These are phyloP conservation scores for Chrysophaeum taylorii DNA, from an alignment of 352 stramenopile species.

Conservation along the genomic window DNA sequence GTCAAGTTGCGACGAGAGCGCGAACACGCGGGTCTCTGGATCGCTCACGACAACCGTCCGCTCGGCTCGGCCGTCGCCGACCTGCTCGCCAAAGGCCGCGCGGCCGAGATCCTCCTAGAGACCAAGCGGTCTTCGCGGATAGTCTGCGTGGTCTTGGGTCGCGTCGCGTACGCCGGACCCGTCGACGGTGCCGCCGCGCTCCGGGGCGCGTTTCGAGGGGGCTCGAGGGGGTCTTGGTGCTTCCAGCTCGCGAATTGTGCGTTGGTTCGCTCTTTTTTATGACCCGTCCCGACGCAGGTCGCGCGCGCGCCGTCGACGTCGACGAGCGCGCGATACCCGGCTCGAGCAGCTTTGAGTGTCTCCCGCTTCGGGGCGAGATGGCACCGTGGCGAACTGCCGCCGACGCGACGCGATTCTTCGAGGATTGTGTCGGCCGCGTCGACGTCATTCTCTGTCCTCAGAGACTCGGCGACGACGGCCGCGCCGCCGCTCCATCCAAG, in stretches of 20 bases:
- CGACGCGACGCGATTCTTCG: constrained; percentile 34
- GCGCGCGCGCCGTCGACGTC: constrained; percentile 34
- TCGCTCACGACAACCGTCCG: constrained; percentile 41
- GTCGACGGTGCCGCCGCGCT: constrained; percentile 25
- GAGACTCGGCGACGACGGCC: constrained; percentile 33
- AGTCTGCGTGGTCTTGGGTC: constrained; percentile 36
- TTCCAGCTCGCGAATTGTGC: constrained; percentile 31
- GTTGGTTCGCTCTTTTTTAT: no score
- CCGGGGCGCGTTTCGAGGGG: constrained; percentile 18
- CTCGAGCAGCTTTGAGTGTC: constrained; percentile 18
- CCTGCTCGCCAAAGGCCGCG: constrained; percentile 19
- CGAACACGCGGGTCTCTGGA: constrained; percentile 25
- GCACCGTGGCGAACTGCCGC: constrained; percentile 29
- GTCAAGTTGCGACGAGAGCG: neutral
- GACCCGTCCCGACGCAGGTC: no score
- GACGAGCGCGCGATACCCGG: constrained; percentile 21
- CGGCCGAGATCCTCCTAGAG: constrained; percentile 38
- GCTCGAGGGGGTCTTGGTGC: constrained; percentile 30
- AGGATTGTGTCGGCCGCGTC: constrained; percentile 33
- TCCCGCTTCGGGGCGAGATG: constrained; percentile 34
- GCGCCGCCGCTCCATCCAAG: constrained; percentile 25
- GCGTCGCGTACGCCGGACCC: constrained; percentile 37
- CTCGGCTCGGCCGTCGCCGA: constrained; percentile 31
- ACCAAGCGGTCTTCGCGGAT: no score
- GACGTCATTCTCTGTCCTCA: constrained; percentile 44